Percentiles rank a stretch among this genome's conserved stretches.
phyloP scores from a whole-genome alignment of 805 yeast species.

The Cyberlindnera sargentensis region DNA sequence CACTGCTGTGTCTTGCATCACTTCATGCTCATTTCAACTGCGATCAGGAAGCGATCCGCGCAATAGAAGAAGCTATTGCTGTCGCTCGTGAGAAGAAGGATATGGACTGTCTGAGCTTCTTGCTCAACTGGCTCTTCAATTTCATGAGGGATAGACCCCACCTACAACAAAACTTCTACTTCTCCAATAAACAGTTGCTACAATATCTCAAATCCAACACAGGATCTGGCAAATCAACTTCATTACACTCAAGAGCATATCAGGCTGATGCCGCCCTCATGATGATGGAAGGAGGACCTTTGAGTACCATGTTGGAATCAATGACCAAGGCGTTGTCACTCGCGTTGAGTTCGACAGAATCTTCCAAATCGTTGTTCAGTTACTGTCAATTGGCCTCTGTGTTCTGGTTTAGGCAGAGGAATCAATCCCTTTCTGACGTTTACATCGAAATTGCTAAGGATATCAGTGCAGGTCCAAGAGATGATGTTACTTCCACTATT shows the following conservation, averaged over 20 bases:
- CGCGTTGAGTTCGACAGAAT: constrained; percentile 39
- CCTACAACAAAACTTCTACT: constrained; percentile 41
- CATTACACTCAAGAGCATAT: constrained; percentile 49
- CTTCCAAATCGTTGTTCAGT: constrained; percentile 30
- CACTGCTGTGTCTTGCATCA: constrained; percentile 63
- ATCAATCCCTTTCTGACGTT: constrained; percentile 36
- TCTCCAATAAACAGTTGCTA: constrained; percentile 58
- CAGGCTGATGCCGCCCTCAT: constrained; percentile 55
- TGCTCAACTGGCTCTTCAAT: constrained; percentile 67
- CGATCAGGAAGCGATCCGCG: constrained; percentile 53
- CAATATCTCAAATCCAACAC: constrained; percentile 38
- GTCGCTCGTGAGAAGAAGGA: constrained; percentile 86
- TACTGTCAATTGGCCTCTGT: constrained; percentile 39
- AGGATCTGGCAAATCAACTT: constrained; percentile 20
- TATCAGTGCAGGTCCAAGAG: constrained; percentile 31
- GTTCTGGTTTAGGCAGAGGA: constrained; percentile 49
- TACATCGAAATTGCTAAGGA: constrained; percentile 42
- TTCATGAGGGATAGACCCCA: constrained; percentile 65
- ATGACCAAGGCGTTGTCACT: constrained; percentile 49
- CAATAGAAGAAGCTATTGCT: constrained; percentile 80
- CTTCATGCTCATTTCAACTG: constrained; percentile 66
- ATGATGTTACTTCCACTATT: constrained; percentile 31
- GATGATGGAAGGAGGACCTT: constrained; percentile 43
- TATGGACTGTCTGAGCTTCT: constrained; percentile 58
- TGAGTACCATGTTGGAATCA: constrained; percentile 44